These are phyloP conservation scores for Wallacemonas sp. DNA, from an alignment of 208 protist genomes.

Conservation along the genomic window DNA sequence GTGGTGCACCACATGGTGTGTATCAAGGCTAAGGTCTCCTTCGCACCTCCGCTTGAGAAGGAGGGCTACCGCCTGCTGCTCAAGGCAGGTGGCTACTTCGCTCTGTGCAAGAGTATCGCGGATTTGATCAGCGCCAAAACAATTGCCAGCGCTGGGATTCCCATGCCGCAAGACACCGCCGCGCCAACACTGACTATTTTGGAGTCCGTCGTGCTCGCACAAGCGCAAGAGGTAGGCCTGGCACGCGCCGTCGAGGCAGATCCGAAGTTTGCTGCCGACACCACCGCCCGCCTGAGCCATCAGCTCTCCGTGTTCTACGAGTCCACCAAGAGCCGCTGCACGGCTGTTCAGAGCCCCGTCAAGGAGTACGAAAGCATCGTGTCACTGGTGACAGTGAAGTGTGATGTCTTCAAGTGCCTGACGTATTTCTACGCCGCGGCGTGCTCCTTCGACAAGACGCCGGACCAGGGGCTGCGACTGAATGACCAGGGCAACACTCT, in stretches of 20 bases:
- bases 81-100: conserved; percentile 64
- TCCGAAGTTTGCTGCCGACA: conserved; percentile 32
- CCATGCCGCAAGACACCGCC: conserved; percentile 37
- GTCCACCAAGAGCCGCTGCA: conserved; percentile 20
- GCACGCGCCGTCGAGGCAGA: conserved; percentile 45
- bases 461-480: conserved; percentile 43
- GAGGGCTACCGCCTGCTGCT: conserved; percentile 66
- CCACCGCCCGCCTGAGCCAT: conserved; percentile 45
- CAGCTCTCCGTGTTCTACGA: conserved; percentile 62
- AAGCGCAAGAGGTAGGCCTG: conserved; percentile 71
- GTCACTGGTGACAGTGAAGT: conserved; percentile 42
- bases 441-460: conserved; percentile 39
- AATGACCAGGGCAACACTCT: conserved; percentile 25
- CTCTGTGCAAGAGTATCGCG: conserved; percentile 33
- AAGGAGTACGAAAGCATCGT: conserved; percentile 37
- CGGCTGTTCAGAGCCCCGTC: conserved; percentile 24
- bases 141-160: conserved; percentile 41
- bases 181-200: conserved; percentile 34
- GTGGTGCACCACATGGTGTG: conserved; percentile 54
- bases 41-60: conserved; percentile 44
- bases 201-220: conserved; percentile 42
- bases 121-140: conserved; percentile 37
- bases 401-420: conserved; percentile 46
- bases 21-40: conserved; percentile 30
- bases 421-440: conserved; percentile 53